Evolutionary conservation across 495 filamentous ascomycete genomes (phyloP).

Genomic region (Penicillium diatomitis): DNA sequence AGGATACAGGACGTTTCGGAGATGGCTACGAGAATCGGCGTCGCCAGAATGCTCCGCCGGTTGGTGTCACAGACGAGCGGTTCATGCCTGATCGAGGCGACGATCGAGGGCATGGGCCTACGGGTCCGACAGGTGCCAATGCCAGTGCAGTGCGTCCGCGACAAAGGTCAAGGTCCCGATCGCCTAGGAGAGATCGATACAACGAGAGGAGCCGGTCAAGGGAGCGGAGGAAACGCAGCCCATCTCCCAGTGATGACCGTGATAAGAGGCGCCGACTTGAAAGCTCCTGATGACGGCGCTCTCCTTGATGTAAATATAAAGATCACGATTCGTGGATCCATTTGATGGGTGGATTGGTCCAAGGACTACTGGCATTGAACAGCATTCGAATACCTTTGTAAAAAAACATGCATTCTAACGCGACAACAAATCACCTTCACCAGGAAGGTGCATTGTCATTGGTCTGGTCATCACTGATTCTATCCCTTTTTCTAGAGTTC

Average conservation of each 20-base stretch:
- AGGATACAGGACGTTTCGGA: constrained; percentile 89
- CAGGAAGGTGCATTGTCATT: constrained; percentile 4
- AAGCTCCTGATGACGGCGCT: constrained; percentile 15
- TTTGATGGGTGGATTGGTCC: constrained; percentile 5
- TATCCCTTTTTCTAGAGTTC: too few species aligned
- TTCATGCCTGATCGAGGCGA: constrained; percentile 56
- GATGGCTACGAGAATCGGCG: constrained; percentile 43
- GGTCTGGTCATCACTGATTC: too few species aligned
- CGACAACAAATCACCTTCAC: constrained; percentile 3
- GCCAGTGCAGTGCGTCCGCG: constrained; percentile 35
- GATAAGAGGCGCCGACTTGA: constrained; percentile 64
- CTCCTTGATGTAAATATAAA: constrained; percentile 19
- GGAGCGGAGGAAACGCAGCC: constrained; percentile 55
- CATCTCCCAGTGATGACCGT: constrained; percentile 51
- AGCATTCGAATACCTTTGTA: too few species aligned
- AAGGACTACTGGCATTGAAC: constrained; percentile 5
- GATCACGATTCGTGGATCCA: constrained; percentile 1
- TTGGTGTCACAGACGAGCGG: constrained; percentile 54
- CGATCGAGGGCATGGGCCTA: constrained; percentile 17
- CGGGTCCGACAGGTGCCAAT: constrained; percentile 42
- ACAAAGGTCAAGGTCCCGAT: constrained; percentile 27
- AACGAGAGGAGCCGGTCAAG: constrained; percentile 34
- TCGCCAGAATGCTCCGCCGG: constrained; percentile 30
- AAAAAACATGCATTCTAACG: not conserved
- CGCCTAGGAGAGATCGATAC: constrained; percentile 24